Conservation (phyloP, 2,329 filamentous ascomycete genomes). For the Penicillium sclerotiorum region DNA sequence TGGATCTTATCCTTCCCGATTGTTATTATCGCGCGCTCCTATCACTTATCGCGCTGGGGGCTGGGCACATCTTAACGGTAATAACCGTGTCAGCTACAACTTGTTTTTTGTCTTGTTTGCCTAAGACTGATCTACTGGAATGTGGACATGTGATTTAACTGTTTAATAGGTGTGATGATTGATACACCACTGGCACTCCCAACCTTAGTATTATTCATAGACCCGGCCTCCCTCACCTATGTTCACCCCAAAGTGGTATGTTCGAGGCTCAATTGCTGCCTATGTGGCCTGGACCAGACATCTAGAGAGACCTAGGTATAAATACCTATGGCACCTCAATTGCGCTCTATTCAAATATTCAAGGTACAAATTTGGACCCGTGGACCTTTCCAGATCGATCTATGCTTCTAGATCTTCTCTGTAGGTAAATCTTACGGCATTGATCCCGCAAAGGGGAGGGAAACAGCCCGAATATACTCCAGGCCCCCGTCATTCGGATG, state of each 20-base stretch:
- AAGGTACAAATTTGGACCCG: no score
- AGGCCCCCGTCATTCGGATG: background rate
- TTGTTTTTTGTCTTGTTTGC: background rate
- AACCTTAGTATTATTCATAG: no score
- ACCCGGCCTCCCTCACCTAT: conserved; percentile 5
- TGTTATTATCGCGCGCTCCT: conserved; percentile 23
- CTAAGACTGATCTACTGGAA: background rate
- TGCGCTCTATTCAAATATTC: no score
- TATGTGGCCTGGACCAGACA: no score
- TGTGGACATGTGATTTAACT: background rate
- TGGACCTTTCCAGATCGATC: background rate
- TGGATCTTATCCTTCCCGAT: conserved; percentile 22
- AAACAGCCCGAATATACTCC: background rate
- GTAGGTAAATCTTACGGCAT: no score
- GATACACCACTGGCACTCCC: no score
- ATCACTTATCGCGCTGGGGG: conserved; percentile 5
- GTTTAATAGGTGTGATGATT: no score
- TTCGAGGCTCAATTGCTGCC: no score
- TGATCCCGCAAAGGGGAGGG: no score
- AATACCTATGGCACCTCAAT: no score
- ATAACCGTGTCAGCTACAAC: background rate
- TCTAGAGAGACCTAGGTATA: no score
- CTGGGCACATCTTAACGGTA: background rate
- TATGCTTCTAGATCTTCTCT: background rate
- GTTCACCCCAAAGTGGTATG: conserved; percentile 1